Evolutionary conservation across 78 protist species (phyloP).

Genomic region (Dictyostelium purpureum): DNA sequence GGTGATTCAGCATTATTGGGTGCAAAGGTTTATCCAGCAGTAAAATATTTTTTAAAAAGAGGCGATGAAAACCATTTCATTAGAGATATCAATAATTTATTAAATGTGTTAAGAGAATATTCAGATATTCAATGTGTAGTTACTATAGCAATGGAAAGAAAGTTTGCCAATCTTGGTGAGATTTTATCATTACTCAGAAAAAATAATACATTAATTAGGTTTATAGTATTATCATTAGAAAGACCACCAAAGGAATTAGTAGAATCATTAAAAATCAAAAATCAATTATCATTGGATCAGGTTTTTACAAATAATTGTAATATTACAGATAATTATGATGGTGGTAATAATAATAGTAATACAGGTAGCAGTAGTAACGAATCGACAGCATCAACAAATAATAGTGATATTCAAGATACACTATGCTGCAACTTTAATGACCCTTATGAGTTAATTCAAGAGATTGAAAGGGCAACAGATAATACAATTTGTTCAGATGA

Average conservation of each 20-base stretch:
- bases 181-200: conserved; percentile 9
- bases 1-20: background rate
- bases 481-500: conserved; percentile 5
- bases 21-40: conserved; percentile 55
- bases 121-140: conserved; percentile 63
- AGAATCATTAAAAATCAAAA: background rate
- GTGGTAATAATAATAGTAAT: too few relatives aligned
- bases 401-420: background rate
- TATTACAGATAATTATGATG: background rate
- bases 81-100: conserved; percentile 9
- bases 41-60: conserved; percentile 62
- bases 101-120: conserved; percentile 9
- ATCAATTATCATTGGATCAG: too few relatives aligned
- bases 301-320: background rate
- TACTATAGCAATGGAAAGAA: conserved; percentile 57
- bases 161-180: conserved; percentile 28
- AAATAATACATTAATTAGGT: conserved; percentile 53
- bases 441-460: conserved; percentile 69
- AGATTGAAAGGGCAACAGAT: conserved; percentile 44
- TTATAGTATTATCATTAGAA: conserved; percentile 59
- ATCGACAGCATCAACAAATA: background rate
- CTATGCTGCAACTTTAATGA: conserved; percentile 21
- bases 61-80: conserved; percentile 46
- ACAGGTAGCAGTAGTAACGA: background rate
- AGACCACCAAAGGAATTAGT: conserved; percentile 73